A percentile compares a stretch with the other conserved stretches of the same genome.
phyloP scores from a whole-genome alignment of 345 rosid species.

The Sonneratia caseolaris region DNA sequence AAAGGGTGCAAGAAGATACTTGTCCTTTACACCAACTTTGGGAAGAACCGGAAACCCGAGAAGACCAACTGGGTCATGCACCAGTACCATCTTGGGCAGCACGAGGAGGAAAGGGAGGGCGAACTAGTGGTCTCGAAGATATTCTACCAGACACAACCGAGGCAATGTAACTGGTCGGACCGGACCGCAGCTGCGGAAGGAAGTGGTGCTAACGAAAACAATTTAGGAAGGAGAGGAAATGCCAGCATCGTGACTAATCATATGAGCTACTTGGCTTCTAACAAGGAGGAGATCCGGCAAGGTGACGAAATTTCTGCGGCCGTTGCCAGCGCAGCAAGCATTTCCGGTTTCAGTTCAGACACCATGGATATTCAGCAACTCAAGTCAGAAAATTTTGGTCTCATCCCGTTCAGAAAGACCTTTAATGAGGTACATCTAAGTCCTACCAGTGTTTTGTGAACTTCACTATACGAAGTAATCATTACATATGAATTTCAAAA shows the following conservation, averaged over 20 bases:
- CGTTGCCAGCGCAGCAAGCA: neutral
- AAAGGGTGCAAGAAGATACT: slow-evolving; percentile 95
- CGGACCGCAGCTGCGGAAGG: slow-evolving; percentile 38
- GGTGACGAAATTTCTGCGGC: slow-evolving; percentile 36
- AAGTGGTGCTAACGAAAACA: slow-evolving; percentile 41
- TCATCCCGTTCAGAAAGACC: slow-evolving; percentile 60
- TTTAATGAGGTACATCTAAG: slow-evolving; percentile 52
- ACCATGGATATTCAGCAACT: slow-evolving; percentile 52
- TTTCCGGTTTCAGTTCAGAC: slow-evolving; percentile 20
- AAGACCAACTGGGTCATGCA: slow-evolving; percentile 99
- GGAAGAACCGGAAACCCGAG: slow-evolving; percentile 92
- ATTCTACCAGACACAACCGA: slow-evolving; percentile 97
- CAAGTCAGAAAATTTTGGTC: slow-evolving; percentile 52
- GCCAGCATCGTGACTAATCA: slow-evolving; percentile 25
- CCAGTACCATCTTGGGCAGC: slow-evolving; percentile 89
- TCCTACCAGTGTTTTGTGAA: neutral
- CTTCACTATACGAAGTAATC: neutral
- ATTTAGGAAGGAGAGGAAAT: slow-evolving; percentile 36
- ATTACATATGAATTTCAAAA: neutral
- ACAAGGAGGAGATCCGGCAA: slow-evolving; percentile 33
- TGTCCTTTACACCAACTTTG: slow-evolving; percentile 90
- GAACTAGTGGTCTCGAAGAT: slow-evolving; percentile 97
- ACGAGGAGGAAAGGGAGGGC: slow-evolving; percentile 97
- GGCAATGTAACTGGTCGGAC: slow-evolving; percentile 87
- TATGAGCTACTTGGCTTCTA: slow-evolving; percentile 61